phyloP scores from a whole-genome alignment of 352 stramenopile genomes.

The Phytophthora megakarya region DNA sequence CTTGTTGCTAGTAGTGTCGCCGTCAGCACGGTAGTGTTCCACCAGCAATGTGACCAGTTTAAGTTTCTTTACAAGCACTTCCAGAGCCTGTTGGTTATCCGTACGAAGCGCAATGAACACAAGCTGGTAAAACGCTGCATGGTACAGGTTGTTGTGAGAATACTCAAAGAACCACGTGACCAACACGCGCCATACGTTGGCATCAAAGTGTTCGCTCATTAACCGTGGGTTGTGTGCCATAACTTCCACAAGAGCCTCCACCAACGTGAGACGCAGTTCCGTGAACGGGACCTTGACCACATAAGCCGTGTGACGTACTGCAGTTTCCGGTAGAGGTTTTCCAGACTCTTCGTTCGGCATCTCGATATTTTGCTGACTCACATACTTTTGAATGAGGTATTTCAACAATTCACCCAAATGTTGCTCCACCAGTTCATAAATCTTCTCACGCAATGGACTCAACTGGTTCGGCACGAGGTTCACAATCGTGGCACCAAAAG shows the following conservation, averaged over 20 bases:
- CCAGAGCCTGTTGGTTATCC: conserved; percentile 79
- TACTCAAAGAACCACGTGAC: conserved; percentile 92
- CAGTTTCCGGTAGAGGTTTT: conserved; percentile 57
- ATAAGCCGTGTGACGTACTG: conserved; percentile 87
- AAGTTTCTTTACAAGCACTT: conserved; percentile 88
- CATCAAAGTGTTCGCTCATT: conserved; percentile 75
- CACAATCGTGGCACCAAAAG: conserved; percentile 83
- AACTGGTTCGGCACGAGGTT: conserved; percentile 88
- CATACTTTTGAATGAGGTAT: conserved; percentile 79
- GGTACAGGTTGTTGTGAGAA: conserved; percentile 92
- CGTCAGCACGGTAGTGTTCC: conserved; percentile 77
- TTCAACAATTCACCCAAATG: conserved; percentile 71
- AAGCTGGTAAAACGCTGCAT: conserved; percentile 89
- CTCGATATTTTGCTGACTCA: conserved; percentile 81
- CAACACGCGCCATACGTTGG: conserved; percentile 87
- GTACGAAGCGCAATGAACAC: conserved; percentile 88
- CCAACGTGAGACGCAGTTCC: conserved; percentile 84
- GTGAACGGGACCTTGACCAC: conserved; percentile 91
- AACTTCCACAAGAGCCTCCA: conserved; percentile 87
- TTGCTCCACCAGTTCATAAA: conserved; percentile 71
- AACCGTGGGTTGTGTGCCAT: conserved; percentile 77
- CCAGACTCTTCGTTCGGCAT: conserved; percentile 65
- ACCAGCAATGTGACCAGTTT: conserved; percentile 86
- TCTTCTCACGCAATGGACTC: conserved; percentile 61
- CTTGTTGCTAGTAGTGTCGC: conserved; percentile 74